Percentiles rank a stretch among this genome's conserved stretches.
These are phyloP conservation scores for Fusarium sp. DNA, from an alignment of 2,329 filamentous ascomycete genomes.

Conservation along the genomic window DNA sequence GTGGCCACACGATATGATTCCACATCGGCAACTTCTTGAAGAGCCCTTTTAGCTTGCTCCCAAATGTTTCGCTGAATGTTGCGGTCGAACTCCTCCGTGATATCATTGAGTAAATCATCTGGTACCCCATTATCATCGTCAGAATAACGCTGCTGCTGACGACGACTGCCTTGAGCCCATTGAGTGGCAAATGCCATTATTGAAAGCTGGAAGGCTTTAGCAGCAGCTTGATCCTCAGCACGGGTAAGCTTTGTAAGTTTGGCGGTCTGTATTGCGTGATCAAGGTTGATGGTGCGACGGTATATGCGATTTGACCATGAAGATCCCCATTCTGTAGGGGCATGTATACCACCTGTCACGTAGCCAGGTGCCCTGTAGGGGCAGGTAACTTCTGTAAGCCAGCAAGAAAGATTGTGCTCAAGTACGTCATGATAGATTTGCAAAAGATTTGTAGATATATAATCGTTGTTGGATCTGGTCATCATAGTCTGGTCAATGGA, in stretches of 20 bases:
- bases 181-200: conserved; percentile 48
- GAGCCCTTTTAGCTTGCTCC: conserved; percentile 53
- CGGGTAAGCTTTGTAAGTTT: conserved; percentile 40
- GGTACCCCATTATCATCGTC: conserved; percentile 13
- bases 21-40: conserved; percentile 53
- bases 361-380: conserved; percentile 41
- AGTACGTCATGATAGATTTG: conserved; percentile 47
- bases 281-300: conserved; percentile 43
- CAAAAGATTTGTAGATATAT: conserved; percentile 43
- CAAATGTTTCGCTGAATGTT: conserved; percentile 54
- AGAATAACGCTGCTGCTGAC: conserved; percentile 41
- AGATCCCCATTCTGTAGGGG: conserved; percentile 43
- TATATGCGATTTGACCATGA: conserved; percentile 47
- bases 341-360: not conserved
- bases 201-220: conserved; percentile 39
- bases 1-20: conserved; percentile 56
- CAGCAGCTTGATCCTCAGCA: conserved; percentile 34
- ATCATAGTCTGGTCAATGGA: conserved; percentile 46
- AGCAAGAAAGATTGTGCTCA: conserved; percentile 46
- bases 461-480: conserved; percentile 42
- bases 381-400: conserved; percentile 46
- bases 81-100: conserved; percentile 55
- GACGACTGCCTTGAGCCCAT: conserved; percentile 48
- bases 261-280: conserved; percentile 38
- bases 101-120: conserved; percentile 38